Evolutionary conservation across 2,329 filamentous ascomycete genomes (phyloP).

Genomic region (Blastomyces emzantsi): DNA sequence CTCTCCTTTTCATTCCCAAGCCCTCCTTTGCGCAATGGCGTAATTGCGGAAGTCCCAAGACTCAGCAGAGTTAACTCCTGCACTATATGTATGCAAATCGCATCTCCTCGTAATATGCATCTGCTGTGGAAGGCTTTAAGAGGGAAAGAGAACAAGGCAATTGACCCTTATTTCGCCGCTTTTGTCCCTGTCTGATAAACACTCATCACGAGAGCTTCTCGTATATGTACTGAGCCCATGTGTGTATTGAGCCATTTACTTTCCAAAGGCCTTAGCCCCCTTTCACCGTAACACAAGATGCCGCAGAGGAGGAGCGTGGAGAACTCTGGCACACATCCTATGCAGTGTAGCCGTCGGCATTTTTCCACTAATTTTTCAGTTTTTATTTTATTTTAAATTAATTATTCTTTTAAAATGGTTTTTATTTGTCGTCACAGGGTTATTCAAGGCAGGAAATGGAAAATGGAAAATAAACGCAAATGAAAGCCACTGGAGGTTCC

Average conservation of each 20-base stretch:
- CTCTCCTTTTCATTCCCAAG: too few relatives aligned
- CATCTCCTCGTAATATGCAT: neutral
- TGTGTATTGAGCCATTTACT: slow-evolving; percentile 1
- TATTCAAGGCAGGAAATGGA: neutral
- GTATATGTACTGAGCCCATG: neutral
- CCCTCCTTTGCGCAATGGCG: neutral
- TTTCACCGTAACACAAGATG: neutral
- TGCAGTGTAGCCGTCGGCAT: neutral
- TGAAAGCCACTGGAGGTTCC: neutral
- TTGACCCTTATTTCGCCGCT: neutral
- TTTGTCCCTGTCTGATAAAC: neutral
- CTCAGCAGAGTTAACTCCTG: neutral
- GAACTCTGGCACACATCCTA: neutral
- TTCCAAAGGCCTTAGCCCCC: neutral
- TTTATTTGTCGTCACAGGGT: neutral
- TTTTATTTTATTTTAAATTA: neutral
- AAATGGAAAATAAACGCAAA: neutral
- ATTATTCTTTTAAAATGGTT: neutral
- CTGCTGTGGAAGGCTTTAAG: neutral
- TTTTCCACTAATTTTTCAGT: too few relatives aligned
- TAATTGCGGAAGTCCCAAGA: neutral
- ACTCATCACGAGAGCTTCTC: neutral
- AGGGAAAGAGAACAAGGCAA: neutral
- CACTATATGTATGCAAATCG: neutral
- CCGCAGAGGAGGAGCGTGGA: neutral